phyloP scores from a whole-genome alignment of 2,329 filamentous ascomycete species.

The Cytospora paraplurivora region DNA sequence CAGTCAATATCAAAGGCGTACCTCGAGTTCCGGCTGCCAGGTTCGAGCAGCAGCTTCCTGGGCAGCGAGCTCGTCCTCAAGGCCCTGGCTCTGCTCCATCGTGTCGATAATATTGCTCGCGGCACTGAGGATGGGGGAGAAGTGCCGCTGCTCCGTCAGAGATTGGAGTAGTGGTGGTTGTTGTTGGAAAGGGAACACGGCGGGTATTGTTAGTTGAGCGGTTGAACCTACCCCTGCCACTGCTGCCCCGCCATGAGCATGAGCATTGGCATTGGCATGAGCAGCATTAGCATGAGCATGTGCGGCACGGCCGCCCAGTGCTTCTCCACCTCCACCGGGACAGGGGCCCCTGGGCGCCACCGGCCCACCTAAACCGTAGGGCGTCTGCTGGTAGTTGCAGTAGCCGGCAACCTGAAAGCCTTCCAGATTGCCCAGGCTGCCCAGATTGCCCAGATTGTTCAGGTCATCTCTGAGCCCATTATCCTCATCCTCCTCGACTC shows the following conservation, averaged over 20 bases:
- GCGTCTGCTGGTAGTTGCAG: slow-evolving; percentile 31
- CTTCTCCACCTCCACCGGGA: slow-evolving; percentile 8
- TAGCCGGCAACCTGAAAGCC: slow-evolving; percentile 26
- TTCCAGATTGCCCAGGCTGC: neutral
- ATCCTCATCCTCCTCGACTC: slow-evolving; percentile 46
- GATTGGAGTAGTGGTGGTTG: slow-evolving; percentile 27
- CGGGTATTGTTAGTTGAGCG: slow-evolving; percentile 22
- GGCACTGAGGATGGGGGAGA: slow-evolving; percentile 3
- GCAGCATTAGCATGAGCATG: neutral
- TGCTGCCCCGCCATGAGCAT: slow-evolving; percentile 21
- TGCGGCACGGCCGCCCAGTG: neutral
- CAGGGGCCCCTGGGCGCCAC: slow-evolving; percentile 13
- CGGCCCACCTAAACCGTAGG: slow-evolving; percentile 17
- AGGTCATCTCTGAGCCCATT: slow-evolving; percentile 45
- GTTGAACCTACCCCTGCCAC: slow-evolving; percentile 13
- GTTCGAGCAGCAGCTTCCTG: slow-evolving; percentile 63
- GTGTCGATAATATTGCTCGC: slow-evolving; percentile 34
- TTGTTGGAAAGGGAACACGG: slow-evolving; percentile 25
- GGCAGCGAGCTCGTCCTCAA: slow-evolving; percentile 51
- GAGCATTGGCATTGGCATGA: neutral
- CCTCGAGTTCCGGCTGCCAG: slow-evolving; percentile 60
- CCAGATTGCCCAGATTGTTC: neutral
- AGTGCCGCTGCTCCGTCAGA: slow-evolving; percentile 3
- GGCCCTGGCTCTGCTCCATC: slow-evolving; percentile 41
- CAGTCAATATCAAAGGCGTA: slow-evolving; percentile 34